These are phyloP conservation scores for Penicillium sp. DNA, from an alignment of 2,329 filamentous ascomycete genomes.

Conservation along the genomic window DNA sequence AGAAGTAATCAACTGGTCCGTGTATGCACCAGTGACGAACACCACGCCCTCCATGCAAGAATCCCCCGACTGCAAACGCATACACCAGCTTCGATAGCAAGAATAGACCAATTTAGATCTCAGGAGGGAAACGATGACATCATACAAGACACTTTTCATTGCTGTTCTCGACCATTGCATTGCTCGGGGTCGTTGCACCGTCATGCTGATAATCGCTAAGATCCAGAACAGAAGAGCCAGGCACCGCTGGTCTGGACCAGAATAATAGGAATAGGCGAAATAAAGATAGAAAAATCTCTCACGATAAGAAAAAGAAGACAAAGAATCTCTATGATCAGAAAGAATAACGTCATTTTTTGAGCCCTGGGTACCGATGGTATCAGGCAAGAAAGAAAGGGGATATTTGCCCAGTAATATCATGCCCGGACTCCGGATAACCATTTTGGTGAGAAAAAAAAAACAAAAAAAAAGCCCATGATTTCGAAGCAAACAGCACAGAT, in stretches of 20 bases:
- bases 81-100: neutral
- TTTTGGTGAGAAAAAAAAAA: conserved; percentile 33
- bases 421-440: conserved; percentile 42
- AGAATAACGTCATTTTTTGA: conserved; percentile 36
- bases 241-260: conserved; percentile 30
- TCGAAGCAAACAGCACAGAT: conserved; percentile 27
- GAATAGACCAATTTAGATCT: neutral
- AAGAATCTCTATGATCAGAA: conserved; percentile 43
- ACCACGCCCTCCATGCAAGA: neutral
- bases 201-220: conserved; percentile 41
- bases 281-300: conserved; percentile 16
- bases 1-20: neutral
- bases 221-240: conserved; percentile 24
- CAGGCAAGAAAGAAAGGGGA: conserved; percentile 33
- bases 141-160: conserved; percentile 32
- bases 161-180: conserved; percentile 24
- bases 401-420: conserved; percentile 43
- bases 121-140: conserved; percentile 15
- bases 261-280: conserved; percentile 24
- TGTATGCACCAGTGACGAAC: neutral
- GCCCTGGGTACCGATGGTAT: conserved; percentile 37
- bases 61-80: neutral
- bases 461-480: conserved; percentile 33
- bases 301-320: conserved; percentile 25
- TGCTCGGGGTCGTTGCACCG: conserved; percentile 31